These are phyloP conservation scores for Pythium monospermum DNA, from an alignment of 352 stramenopile species.

Conservation along the genomic window DNA sequence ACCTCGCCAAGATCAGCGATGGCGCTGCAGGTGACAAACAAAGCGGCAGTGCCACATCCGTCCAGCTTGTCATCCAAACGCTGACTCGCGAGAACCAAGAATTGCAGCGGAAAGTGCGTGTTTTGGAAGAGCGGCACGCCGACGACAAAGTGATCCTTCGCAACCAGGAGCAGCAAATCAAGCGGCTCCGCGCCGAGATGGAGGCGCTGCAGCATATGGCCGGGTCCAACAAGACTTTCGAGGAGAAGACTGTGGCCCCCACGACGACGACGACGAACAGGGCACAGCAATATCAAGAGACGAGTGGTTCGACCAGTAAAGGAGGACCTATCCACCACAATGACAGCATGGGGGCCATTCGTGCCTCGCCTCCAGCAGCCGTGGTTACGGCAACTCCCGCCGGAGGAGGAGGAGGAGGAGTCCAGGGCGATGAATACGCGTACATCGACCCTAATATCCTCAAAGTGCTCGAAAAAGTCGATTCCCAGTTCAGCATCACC, in stretches of 20 bases:
- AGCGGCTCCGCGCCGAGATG: constrained; percentile 59
- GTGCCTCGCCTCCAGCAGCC: no score
- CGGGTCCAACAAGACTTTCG: constrained; percentile 26
- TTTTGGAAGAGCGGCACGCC: constrained; percentile 49
- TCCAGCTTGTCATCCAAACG: constrained; percentile 47
- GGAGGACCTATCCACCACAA: background rate
- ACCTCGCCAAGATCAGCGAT: constrained; percentile 51
- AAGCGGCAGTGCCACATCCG: constrained; percentile 8
- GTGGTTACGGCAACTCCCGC: no score
- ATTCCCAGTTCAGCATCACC: constrained; percentile 82
- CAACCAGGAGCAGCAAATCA: constrained; percentile 68
- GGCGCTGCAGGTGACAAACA: constrained; percentile 7
- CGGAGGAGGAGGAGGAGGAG: background rate
- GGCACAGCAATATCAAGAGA: no score
- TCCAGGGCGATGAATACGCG: constrained; percentile 40
- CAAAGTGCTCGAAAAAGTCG: constrained; percentile 77
- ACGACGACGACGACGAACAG: constrained; percentile 10
- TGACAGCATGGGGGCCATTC: no score
- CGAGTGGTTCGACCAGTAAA: background rate
- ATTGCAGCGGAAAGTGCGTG: constrained; percentile 49
- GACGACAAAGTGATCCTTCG: constrained; percentile 52
- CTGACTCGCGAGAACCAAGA: constrained; percentile 71
- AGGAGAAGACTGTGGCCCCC: background rate
- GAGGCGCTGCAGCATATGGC: constrained; percentile 74
- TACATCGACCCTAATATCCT: constrained; percentile 80